Percentiles rank a stretch among this genome's conserved stretches.
phyloP scores from a whole-genome alignment of 371 early-diverging fungal genomes.

The Mucor sp. region DNA sequence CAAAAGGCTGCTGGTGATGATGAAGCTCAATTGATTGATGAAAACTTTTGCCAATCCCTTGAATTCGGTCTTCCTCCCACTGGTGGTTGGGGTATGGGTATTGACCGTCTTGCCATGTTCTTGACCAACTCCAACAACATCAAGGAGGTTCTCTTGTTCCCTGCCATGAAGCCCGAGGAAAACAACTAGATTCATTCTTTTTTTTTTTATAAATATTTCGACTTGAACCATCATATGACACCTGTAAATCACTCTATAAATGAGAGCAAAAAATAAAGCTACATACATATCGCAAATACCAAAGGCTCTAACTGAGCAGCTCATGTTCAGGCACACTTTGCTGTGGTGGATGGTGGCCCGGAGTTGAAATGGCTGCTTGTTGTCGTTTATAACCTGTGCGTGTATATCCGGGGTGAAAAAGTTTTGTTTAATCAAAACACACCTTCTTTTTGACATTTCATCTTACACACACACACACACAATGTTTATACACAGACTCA shows the following conservation, averaged over 20 bases:
- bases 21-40: slow-evolving; percentile 99
- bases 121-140: slow-evolving; percentile 99
- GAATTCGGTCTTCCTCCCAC: slow-evolving; percentile 99
- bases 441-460: background rate
- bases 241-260: background rate
- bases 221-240: background rate
- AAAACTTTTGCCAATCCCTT: slow-evolving; percentile 96
- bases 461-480: background rate
- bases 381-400: too few relatives aligned
- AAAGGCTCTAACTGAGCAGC: too few relatives aligned
- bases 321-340: too few relatives aligned
- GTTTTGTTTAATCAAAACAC: background rate
- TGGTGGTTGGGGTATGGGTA: slow-evolving; percentile 98
- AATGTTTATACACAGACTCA: background rate
- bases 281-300: background rate
- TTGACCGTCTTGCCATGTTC: slow-evolving; percentile 99
- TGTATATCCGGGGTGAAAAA: background rate
- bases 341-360: background rate
- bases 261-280: background rate
- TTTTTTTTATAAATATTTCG: background rate
- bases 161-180: slow-evolving; percentile 85
- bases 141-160: slow-evolving; percentile 73
- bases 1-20: slow-evolving; percentile 99
- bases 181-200: slow-evolving; percentile 29
- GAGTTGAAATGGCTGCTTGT: background rate